Evolutionary conservation across 805 yeast genomes (phyloP).

Genomic region (Candida peoriensis): DNA sequence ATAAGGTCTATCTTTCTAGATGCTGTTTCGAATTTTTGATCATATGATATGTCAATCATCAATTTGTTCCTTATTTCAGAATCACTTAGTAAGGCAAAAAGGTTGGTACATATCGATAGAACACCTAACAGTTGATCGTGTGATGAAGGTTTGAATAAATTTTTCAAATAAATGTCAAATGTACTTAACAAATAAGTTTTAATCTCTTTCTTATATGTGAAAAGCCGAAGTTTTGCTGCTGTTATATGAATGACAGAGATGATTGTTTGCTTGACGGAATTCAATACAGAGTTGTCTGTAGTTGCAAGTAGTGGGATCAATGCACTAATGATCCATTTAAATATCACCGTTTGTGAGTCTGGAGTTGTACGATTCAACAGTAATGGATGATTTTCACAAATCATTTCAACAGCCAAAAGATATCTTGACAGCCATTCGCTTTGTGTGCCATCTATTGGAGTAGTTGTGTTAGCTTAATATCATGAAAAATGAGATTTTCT

Average conservation of each 20-base stretch:
- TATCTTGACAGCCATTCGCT: slow-evolving; percentile 16
- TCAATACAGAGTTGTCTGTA: slow-evolving; percentile 10
- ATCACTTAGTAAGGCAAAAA: slow-evolving; percentile 21
- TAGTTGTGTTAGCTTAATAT: too few species aligned
- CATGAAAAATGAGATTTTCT: background rate
- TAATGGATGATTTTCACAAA: slow-evolving; percentile 17
- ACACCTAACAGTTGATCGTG: slow-evolving; percentile 9
- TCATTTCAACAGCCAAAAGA: slow-evolving; percentile 19
- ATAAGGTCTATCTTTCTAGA: slow-evolving; percentile 20
- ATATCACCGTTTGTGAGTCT: slow-evolving; percentile 6
- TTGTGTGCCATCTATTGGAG: slow-evolving; percentile 3
- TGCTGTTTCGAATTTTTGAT: slow-evolving; percentile 20
- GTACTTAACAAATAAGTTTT: slow-evolving; percentile 10
- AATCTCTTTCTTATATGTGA: slow-evolving; percentile 18
- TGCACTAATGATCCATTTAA: slow-evolving; percentile 19
- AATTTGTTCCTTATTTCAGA: slow-evolving; percentile 17
- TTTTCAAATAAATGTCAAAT: slow-evolving; percentile 11
- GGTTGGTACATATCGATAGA: slow-evolving; percentile 15
- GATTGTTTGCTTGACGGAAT: slow-evolving; percentile 16
- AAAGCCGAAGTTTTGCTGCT: slow-evolving; percentile 16
- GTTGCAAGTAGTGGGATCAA: slow-evolving; percentile 15
- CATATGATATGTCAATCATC: slow-evolving; percentile 18
- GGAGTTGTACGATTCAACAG: slow-evolving; percentile 13
- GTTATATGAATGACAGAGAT: slow-evolving; percentile 18
- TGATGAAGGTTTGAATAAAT: slow-evolving; percentile 12